Conservation (phyloP, 2,329 filamentous ascomycete species). For the Leptographium lundbergii region DNA sequence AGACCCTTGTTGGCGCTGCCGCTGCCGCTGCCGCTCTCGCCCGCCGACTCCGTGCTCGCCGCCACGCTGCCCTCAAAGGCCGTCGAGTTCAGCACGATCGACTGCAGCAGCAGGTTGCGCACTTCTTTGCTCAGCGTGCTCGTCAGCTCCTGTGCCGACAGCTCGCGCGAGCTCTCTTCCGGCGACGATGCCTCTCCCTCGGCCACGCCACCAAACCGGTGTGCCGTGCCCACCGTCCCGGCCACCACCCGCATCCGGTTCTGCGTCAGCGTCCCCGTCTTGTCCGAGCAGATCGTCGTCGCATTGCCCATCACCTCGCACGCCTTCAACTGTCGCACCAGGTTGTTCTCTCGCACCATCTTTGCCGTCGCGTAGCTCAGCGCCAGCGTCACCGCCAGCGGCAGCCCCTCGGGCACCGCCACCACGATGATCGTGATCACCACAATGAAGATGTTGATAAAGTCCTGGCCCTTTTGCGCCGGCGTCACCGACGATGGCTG, state of each 20-base stretch:
- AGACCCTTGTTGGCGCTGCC: not conserved
- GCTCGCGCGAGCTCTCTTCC: conserved; percentile 19
- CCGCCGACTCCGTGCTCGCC: not conserved
- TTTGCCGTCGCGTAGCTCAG: conserved; percentile 65
- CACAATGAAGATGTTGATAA: conserved; percentile 65
- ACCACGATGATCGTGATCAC: conserved; percentile 72
- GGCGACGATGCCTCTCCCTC: conserved; percentile 11
- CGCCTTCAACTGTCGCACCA: conserved; percentile 63
- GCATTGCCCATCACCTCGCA: conserved; percentile 73
- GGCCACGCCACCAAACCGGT: conserved; percentile 34
- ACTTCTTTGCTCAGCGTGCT: conserved; percentile 31
- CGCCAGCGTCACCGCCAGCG: conserved; percentile 64
- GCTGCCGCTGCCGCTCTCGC: not conserved
- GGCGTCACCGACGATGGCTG: conserved; percentile 35
- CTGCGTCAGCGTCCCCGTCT: conserved; percentile 54
- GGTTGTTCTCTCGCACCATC: conserved; percentile 67
- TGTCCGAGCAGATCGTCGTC: conserved; percentile 48
- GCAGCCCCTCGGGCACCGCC: conserved; percentile 65
- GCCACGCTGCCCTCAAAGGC: conserved; percentile 61
- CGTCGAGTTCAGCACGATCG: conserved; percentile 55
- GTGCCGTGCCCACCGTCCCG: conserved; percentile 41
- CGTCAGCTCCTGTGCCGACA: conserved; percentile 33
- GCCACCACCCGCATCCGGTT: conserved; percentile 58
- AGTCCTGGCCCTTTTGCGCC: conserved; percentile 65
- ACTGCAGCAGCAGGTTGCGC: conserved; percentile 43